These are phyloP conservation scores for Letharia lupina DNA, from an alignment of 495 filamentous ascomycete species.

Conservation along the genomic window DNA sequence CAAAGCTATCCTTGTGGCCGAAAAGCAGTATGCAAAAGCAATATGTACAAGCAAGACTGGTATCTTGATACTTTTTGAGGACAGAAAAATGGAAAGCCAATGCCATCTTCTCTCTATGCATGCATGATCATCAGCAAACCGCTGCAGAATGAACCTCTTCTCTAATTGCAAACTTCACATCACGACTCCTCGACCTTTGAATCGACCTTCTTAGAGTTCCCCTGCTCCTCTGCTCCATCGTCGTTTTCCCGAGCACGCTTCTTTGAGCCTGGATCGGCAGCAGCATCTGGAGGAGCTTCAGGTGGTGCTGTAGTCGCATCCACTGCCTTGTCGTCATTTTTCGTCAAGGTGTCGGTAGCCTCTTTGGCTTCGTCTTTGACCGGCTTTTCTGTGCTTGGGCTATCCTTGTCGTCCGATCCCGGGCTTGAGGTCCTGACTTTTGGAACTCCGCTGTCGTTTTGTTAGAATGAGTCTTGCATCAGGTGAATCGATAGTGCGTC, in stretches of 20 bases:
- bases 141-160: background rate
- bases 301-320: background rate
- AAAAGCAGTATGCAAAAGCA: constrained; percentile 4
- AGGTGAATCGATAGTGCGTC: background rate
- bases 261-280: constrained; percentile 28
- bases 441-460: constrained; percentile 36
- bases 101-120: background rate
- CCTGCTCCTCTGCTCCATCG: constrained; percentile 29
- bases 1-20: background rate
- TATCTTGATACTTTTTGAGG: background rate
- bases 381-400: background rate
- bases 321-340: constrained; percentile 6
- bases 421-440: constrained; percentile 37
- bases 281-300: background rate
- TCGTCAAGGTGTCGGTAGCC: constrained; percentile 1
- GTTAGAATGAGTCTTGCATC: constrained; percentile 8
- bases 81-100: background rate
- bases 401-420: constrained; percentile 2
- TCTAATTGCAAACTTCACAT: background rate
- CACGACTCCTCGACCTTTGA: constrained; percentile 15
- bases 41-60: constrained; percentile 6
- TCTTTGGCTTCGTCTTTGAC: constrained; percentile 14
- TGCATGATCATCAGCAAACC: background rate
- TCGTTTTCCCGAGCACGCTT: constrained; percentile 41
- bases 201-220: constrained; percentile 43